Conservation (phyloP, 257 asterid species). For the Salvia miltiorrhiza region DNA sequence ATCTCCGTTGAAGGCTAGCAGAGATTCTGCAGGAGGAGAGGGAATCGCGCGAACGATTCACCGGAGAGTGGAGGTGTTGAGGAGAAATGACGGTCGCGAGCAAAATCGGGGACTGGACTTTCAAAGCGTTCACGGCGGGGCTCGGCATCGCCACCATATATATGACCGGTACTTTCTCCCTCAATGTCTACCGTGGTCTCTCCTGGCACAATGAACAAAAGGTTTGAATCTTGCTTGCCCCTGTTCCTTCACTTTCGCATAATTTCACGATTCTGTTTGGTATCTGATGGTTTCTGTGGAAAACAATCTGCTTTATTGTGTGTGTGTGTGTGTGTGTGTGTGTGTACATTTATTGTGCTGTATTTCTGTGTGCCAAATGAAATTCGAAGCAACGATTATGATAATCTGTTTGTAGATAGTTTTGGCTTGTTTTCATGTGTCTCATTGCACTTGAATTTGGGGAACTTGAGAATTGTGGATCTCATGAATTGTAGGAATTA, state of each 20-base stretch:
- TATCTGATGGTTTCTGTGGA: not conserved
- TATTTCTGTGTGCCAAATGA: not conserved
- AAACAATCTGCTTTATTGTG: not conserved
- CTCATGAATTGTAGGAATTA: not conserved
- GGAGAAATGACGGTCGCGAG: conserved; percentile 43
- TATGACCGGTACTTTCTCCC: conserved; percentile 68
- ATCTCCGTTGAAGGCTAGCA: no score
- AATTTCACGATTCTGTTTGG: not conserved
- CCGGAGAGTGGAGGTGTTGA: conserved; percentile 1
- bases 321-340: no score
- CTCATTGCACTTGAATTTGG: not conserved
- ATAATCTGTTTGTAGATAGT: not conserved
- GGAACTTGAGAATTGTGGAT: not conserved
- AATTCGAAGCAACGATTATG: not conserved
- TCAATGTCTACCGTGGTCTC: conserved; percentile 89
- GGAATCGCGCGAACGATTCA: not conserved
- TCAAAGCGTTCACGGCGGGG: conserved; percentile 73
- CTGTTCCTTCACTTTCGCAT: not conserved
- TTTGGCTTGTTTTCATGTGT: not conserved
- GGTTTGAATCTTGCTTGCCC: conserved; percentile 30
- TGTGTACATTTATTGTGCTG: not conserved
- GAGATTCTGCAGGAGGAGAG: not conserved
- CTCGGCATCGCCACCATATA: conserved; percentile 74
- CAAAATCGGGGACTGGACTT: conserved; percentile 66
- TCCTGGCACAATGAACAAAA: conserved; percentile 84